phyloP scores from a whole-genome alignment of 148 eudicot species.

The Drosera capensis region DNA sequence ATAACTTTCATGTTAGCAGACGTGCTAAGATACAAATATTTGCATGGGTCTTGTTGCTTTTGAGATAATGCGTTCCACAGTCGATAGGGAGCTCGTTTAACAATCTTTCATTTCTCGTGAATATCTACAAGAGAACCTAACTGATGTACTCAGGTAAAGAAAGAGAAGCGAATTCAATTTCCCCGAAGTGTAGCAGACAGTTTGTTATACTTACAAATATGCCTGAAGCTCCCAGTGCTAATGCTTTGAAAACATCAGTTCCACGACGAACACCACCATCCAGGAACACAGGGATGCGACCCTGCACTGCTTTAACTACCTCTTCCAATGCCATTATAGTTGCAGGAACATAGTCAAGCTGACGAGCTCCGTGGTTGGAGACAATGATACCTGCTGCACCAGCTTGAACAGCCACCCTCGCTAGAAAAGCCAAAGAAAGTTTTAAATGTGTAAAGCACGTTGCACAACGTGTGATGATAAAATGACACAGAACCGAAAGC shows the following conservation, averaged over 20 bases:
- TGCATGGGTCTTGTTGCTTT: too few species aligned
- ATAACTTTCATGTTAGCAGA: too few species aligned
- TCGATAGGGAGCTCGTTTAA: too few species aligned
- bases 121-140: too few species aligned
- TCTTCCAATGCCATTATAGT: constrained; percentile 68
- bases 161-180: too few species aligned
- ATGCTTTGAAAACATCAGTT: constrained; percentile 78
- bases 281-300: constrained; percentile 55
- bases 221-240: constrained; percentile 80
- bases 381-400: constrained; percentile 77
- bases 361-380: constrained; percentile 81
- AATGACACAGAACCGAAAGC: background rate
- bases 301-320: constrained; percentile 60
- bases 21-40: background rate
- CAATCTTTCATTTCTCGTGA: too few species aligned
- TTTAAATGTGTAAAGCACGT: too few species aligned
- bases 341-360: constrained; percentile 73
- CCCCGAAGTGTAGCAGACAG: background rate
- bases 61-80: too few species aligned
- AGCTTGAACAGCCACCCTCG: constrained; percentile 39
- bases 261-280: constrained; percentile 87
- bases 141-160: too few species aligned
- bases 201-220: constrained; percentile 60
- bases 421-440: constrained; percentile 14
- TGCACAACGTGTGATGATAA: background rate